phyloP scores from a whole-genome alignment of 1,139 yeast genomes.

The Saccharomyces hybrid region DNA sequence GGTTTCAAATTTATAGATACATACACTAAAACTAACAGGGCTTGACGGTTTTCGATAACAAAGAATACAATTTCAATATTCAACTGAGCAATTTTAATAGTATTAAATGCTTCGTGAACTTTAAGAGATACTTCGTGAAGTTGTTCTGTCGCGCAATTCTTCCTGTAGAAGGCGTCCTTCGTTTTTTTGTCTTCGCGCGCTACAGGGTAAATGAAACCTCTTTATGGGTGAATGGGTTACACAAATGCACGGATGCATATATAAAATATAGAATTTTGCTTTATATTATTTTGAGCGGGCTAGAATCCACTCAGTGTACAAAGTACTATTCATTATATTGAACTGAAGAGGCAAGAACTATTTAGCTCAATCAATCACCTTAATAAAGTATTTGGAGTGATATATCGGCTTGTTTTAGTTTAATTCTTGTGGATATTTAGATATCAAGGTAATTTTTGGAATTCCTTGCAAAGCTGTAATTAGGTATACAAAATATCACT shows the following conservation, averaged over 20 bases:
- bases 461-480: no score
- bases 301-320: no score
- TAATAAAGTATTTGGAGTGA: no score
- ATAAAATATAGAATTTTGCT: no score
- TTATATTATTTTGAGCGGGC: no score
- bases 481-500: no score
- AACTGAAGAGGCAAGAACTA: no score
- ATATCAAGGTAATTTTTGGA: background rate
- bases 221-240: background rate
- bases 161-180: background rate
- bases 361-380: no score
- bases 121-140: background rate
- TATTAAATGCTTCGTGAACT: background rate
- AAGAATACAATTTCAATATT: background rate
- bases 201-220: no score
- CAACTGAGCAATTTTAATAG: background rate
- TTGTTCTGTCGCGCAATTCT: background rate
- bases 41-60: background rate
- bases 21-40: constrained; percentile 1
- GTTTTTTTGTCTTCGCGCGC: background rate
- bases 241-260: background rate
- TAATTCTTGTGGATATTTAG: background rate
- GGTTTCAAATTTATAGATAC: background rate
- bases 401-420: no score
- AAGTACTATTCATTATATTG: no score